Evolutionary conservation across 2,329 filamentous ascomycete species (phyloP), one percentile per base, ranked within the genome.

Genomic region (Colletotrichum viniferum): DNA sequence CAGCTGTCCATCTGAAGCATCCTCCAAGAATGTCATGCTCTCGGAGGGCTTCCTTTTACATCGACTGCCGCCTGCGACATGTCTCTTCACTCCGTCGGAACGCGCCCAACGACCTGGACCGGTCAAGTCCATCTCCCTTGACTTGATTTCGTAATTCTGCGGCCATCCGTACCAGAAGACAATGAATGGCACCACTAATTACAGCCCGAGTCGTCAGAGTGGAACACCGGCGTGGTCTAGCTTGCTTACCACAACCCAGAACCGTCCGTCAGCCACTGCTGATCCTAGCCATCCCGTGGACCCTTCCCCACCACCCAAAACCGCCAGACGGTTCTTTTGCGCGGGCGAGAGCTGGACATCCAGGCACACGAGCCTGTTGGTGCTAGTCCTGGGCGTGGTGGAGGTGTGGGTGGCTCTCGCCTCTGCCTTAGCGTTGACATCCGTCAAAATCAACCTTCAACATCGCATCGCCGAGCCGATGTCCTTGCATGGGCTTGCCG

Each of bases 391-490:
- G 26, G 26, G 32, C 26, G 16, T 48, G 60, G 7, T 30, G 48
- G 72, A 60, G 67, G 72, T 24, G 72, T 36, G 43, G 36, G 65
- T 32, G 61, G 52, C n/a, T 60, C 68, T 26, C 52, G 24, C 38
- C 62, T 28, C 21, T 62, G 38, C 38, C n/a, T 62, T 67, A 72
- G 38, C 48, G 67, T 38, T 72, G 55, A 18, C 66, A 73, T 60
- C 38, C 36, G 24, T 48, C 55, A 61, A 62, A 34, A 30, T n/a
- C 48, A 58, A 71, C n/a, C 52, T 61, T 52, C 18, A 30, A 55
- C 18, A 38, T 58, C 38, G 28, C 69, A 60, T 75, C 69, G 69
- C 73, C 63, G 63, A 73, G 63, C 73, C 73, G 43, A 75, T 64
- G 69, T 56, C 48, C 56, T 32, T 73, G 18, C 63, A 69, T 34